These are phyloP conservation scores for Aureobasidium subglaciale DNA, from an alignment of 2,329 filamentous ascomycete species.

Conservation along the genomic window DNA sequence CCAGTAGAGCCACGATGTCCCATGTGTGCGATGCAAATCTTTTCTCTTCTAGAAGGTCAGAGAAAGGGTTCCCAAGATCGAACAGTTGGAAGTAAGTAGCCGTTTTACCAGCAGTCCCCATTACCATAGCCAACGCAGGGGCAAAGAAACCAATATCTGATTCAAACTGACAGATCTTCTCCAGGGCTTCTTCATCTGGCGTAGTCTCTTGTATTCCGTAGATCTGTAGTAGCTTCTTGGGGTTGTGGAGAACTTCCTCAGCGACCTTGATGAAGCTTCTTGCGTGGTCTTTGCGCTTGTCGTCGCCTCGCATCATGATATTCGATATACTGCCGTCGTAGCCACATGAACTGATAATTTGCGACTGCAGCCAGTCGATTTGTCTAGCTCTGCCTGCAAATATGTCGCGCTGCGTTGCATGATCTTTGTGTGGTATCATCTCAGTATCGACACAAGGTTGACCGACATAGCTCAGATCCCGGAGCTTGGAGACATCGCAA, in stretches of 20 bases:
- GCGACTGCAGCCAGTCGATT: conserved; percentile 12
- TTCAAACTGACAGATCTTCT: conserved; percentile 20
- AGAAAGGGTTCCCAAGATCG: conserved; percentile 19
- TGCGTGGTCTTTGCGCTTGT: conserved; percentile 49
- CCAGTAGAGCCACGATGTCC: conserved; percentile 19
- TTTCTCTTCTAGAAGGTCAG: conserved; percentile 8
- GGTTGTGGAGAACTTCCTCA: conserved; percentile 44
- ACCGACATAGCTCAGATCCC: conserved; percentile 15
- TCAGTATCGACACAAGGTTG: conserved; percentile 16
- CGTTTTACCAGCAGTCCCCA: conserved; percentile 5
- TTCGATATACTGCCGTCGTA: conserved; percentile 27
- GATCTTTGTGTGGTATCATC: conserved; percentile 15
- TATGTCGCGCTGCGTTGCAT: conserved; percentile 16
- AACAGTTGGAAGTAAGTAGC: conserved; percentile 17
- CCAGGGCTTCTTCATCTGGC: conserved; percentile 11
- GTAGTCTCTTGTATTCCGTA: conserved; percentile 14
- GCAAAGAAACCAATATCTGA: conserved; percentile 20
- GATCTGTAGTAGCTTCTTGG: conserved; percentile 22
- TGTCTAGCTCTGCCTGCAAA: background rate
- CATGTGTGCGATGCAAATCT: conserved; percentile 20
- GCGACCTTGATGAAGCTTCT: conserved; percentile 49
- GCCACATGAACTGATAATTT: conserved; percentile 20
- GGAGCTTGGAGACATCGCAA: conserved; percentile 15
- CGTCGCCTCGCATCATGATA: conserved; percentile 35
- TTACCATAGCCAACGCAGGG: conserved; percentile 15